A percentile compares a stretch with the other conserved stretches of the same genome.
Evolutionary conservation across 129 eudicot species (phyloP).

Genomic region (Saussurea involucrata): DNA sequence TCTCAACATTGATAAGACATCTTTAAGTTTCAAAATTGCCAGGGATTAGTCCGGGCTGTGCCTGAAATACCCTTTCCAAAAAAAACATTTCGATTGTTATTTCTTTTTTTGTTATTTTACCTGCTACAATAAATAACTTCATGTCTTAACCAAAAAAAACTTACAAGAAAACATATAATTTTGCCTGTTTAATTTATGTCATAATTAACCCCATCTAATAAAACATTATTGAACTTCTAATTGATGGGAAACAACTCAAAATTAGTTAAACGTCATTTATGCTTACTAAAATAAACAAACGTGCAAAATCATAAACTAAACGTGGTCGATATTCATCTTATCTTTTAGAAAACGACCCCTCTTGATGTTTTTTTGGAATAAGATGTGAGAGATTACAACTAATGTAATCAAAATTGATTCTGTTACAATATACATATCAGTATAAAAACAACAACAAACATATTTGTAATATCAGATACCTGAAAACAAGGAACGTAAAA

Average conservation of each 20-base stretch:
- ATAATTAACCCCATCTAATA: neutral
- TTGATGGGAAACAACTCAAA: constrained; percentile 30
- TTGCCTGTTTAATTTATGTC: neutral
- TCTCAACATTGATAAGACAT: no score
- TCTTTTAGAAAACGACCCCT: constrained; percentile 33
- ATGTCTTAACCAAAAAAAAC: neutral
- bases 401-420: constrained; percentile 7
- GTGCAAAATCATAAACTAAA: constrained; percentile 20
- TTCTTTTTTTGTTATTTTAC: constrained; percentile 3
- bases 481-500: neutral
- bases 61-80: no score
- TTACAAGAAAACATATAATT: neutral
- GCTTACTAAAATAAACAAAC: constrained; percentile 26
- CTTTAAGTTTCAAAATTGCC: no score
- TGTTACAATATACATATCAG: neutral
- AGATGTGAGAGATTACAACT: constrained; percentile 35
- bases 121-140: neutral
- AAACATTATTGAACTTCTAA: constrained; percentile 12
- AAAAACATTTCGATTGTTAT: neutral
- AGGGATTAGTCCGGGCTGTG: no score
- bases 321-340: constrained; percentile 22
- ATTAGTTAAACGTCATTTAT: constrained; percentile 30
- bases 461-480: neutral
- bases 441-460: neutral
- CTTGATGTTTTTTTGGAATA: constrained; percentile 23